Evolutionary conservation across 805 yeast genomes (phyloP).

Genomic region (Peterozyma xylosa): DNA sequence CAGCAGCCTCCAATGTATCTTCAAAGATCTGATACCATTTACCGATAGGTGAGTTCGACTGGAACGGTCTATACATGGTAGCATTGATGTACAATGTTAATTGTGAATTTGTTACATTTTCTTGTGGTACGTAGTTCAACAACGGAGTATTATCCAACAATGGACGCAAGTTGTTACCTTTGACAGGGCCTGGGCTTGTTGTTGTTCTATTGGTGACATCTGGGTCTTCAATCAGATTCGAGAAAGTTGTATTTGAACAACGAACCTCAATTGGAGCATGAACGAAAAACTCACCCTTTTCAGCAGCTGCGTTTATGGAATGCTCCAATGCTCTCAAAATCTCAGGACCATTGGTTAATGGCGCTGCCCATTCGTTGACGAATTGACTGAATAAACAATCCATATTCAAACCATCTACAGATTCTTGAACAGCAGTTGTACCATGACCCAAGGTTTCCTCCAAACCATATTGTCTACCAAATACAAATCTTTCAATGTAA

Average conservation of each 20-base stretch:
- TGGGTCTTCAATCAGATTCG: slow-evolving; percentile 25
- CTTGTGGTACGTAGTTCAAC: slow-evolving; percentile 46
- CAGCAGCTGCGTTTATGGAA: slow-evolving; percentile 54
- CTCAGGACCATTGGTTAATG: slow-evolving; percentile 69
- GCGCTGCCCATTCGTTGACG: slow-evolving; percentile 97
- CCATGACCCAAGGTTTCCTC: slow-evolving; percentile 56
- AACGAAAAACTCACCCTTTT: slow-evolving; percentile 60
- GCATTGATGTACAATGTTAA: slow-evolving; percentile 85
- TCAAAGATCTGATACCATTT: slow-evolving; percentile 86
- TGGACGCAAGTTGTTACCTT: slow-evolving; percentile 80
- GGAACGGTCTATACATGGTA: slow-evolving; percentile 94
- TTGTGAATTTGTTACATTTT: slow-evolving; percentile 59
- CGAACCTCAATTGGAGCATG: slow-evolving; percentile 96
- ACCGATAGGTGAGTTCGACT: slow-evolving; percentile 60
- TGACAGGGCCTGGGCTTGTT: slow-evolving; percentile 67
- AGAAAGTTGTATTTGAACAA: slow-evolving; percentile 74
- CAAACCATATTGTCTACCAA: slow-evolving; percentile 74
- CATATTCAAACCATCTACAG: slow-evolving; percentile 88
- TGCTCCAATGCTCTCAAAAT: slow-evolving; percentile 57
- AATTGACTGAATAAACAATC: slow-evolving; percentile 92
- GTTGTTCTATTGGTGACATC: slow-evolving; percentile 44
- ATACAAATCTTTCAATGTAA: slow-evolving; percentile 74
- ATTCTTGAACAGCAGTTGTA: slow-evolving; percentile 62
- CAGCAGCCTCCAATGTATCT: slow-evolving; percentile 62
- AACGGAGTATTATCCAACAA: slow-evolving; percentile 74